Conservation (phyloP, 345 rosid species). For the Gossypium ekmanianum region DNA sequence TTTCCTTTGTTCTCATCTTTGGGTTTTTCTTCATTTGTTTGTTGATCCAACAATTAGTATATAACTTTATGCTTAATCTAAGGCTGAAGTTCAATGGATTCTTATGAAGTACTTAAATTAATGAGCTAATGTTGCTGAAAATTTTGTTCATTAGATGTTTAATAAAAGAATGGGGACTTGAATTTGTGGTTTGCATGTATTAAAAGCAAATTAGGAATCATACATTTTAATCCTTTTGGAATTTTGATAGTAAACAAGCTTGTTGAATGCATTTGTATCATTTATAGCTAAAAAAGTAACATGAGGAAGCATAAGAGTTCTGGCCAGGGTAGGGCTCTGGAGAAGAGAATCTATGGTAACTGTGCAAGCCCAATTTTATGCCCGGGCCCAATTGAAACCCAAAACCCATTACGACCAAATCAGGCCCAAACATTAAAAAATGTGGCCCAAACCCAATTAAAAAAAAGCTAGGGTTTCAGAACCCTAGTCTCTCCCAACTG, state of each 20-base stretch:
- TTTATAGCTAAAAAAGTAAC: too few species aligned
- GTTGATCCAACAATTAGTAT: not conserved
- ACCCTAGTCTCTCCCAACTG: too few species aligned
- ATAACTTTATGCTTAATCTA: not conserved
- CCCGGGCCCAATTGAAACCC: too few species aligned
- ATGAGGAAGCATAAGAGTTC: not conserved
- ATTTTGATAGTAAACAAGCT: not conserved
- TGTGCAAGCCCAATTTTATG: too few species aligned
- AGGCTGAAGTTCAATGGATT: not conserved
- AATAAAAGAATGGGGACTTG: not conserved
- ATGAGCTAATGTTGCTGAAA: not conserved
- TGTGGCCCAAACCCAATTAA: too few species aligned
- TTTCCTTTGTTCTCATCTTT: not conserved
- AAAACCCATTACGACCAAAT: too few species aligned
- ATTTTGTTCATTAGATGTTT: not conserved
- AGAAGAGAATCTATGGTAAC: constrained; percentile 7
- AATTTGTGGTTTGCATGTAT: not conserved
- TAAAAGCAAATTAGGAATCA: not conserved
- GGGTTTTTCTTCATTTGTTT: not conserved
- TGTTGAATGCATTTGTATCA: not conserved
- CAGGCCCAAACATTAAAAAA: too few species aligned
- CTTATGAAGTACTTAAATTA: not conserved
- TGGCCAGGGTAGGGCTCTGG: not conserved
- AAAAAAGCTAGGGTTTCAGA: too few species aligned
- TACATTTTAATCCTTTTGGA: constrained; percentile 1